Evolutionary conservation across 2,329 filamentous ascomycete species (phyloP), one percentile per base, ranked within the genome.

Genomic region (Fusarium armeniacum): DNA sequence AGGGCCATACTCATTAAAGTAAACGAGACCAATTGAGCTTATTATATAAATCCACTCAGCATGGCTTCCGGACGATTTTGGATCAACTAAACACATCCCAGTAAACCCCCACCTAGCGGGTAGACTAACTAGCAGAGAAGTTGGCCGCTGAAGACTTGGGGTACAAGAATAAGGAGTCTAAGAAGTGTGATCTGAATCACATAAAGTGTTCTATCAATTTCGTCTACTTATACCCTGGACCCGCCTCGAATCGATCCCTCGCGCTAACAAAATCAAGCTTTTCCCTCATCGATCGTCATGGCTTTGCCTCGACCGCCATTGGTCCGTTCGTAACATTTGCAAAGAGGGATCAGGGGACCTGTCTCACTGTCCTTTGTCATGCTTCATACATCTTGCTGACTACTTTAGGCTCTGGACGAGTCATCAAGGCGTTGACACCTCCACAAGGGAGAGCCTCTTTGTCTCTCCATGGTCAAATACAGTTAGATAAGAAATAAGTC

Each of bases 251-350:
- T 15, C 5, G n/a, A 22, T 47, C 28, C 28, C n/a, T 47, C 9
- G 13, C 45, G 45, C 45, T 47, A 47, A 33, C 28, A 22, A 20
- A 47, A 47, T 33, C 45, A 47, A 33, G 45, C 45, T 47, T 47
- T 47, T 33, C 11, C 13, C 15, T 2, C 30, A 36, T 28, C 28
- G n/a, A 47, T 47, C 28, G 16, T 28, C 45, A 20, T 32, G 45
- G 18, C 6, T n/a, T 28, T 5, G 3, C 28, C n/a, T 33, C 2
- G n/a, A 12, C 4, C 13, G 1, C 24, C 9, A 47, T 33, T 33
- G 45, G 45, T 22, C 45, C 12, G 3, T 47, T 47, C 45, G 45
- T 47, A 47, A 47, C 45, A 22, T 47, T 18, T 4, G n/a, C 28
- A 32, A 47, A 47, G 9, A 18, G 16, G 4, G 8, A 33, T 6